Evolutionary conservation across 768 basidiomycete species (phyloP), one percentile per base, ranked within the genome.

Genomic region (Suillus tomentosus): DNA sequence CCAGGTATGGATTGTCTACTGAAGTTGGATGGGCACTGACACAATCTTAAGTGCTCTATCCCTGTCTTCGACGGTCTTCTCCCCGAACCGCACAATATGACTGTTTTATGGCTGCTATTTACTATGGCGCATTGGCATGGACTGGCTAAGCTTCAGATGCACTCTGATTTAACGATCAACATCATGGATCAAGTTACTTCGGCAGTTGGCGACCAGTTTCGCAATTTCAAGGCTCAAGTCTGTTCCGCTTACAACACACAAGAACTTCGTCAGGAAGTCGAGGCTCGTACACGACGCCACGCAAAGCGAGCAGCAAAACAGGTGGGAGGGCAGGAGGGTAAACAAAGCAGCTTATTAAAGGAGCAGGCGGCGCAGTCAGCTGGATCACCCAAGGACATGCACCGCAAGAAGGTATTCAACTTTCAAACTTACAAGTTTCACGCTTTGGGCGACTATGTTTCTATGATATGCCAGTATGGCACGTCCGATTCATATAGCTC

Each of bases 401-500:
- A 40, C 39, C 5, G 5, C 13, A 40, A 40, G 39, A 40, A 40
- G 39, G 39, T 40, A 15, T 62, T 72, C 39, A 74, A 72, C 48
- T 62, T 73, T 3, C 62, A 62, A 19, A 74, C 70, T 0, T 73
- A 73, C 64, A 74, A 72, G 57, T 64, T 65, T 42, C 73, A 74
- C 57, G 63, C 69, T 5, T 51, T 71, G 22, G 68, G 68, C 1
- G 72, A 74, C 53, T 69, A 69, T 36, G 60, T 48, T 2, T 22
- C 31, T 3, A 69, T 67, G 0, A 73, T 74, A 36, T 31, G n/a
- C 3, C 36, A 51, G 8, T 71, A 67, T 65, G 78, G 80, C 1
- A 76, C 76, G 10, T 75, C 73, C 2, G 77, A 80, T 59, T 66
- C 62, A 5, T 80, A 76, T 63, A 74, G 76, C 1, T 80, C 78